These are phyloP conservation scores for Themeda triandra DNA, from an alignment of 176 grass and related monocot species.

Conservation along the genomic window DNA sequence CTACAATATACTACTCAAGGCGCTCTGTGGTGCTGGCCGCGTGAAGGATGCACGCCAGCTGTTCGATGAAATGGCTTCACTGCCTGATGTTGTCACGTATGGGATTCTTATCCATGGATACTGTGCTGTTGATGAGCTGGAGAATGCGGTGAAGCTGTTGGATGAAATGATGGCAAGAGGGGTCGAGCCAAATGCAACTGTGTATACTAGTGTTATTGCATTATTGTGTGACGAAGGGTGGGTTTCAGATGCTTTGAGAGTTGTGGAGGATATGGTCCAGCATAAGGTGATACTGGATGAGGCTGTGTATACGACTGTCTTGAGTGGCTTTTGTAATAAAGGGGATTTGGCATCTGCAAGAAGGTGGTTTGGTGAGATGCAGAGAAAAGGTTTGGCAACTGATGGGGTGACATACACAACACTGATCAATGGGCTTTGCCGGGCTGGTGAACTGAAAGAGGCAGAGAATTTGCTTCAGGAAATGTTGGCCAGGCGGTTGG, in stretches of 20 bases:
- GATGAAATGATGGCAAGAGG: slow-evolving; percentile 65
- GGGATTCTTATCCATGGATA: slow-evolving; percentile 78
- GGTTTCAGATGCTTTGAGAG: slow-evolving; percentile 57
- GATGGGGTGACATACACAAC: slow-evolving; percentile 72
- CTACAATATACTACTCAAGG: slow-evolving; percentile 73
- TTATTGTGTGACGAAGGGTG: slow-evolving; percentile 60
- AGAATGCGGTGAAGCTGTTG: slow-evolving; percentile 54
- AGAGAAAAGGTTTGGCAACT: slow-evolving; percentile 46
- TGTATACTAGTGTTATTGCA: slow-evolving; percentile 62
- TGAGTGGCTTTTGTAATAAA: slow-evolving; percentile 70
- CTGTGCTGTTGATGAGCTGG: slow-evolving; percentile 50
- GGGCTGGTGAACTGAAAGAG: slow-evolving; percentile 60
- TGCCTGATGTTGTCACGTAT: slow-evolving; percentile 64
- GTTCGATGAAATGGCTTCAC: slow-evolving; percentile 47
- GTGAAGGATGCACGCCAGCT: slow-evolving; percentile 49
- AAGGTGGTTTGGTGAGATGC: slow-evolving; percentile 74
- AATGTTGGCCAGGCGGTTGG: slow-evolving; percentile 61
- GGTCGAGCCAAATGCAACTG: slow-evolving; percentile 52
- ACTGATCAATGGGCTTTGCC: slow-evolving; percentile 68
- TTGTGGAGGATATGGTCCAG: slow-evolving; percentile 70
- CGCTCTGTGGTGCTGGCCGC: slow-evolving; percentile 37
- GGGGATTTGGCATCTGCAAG: slow-evolving; percentile 63
- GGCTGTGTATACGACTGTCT: slow-evolving; percentile 61
- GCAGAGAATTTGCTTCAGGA: slow-evolving; percentile 63
- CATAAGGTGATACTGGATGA: slow-evolving; percentile 52